phyloP scores from a whole-genome alignment of 2,329 filamentous ascomycete species.

The Microsporum canis region DNA sequence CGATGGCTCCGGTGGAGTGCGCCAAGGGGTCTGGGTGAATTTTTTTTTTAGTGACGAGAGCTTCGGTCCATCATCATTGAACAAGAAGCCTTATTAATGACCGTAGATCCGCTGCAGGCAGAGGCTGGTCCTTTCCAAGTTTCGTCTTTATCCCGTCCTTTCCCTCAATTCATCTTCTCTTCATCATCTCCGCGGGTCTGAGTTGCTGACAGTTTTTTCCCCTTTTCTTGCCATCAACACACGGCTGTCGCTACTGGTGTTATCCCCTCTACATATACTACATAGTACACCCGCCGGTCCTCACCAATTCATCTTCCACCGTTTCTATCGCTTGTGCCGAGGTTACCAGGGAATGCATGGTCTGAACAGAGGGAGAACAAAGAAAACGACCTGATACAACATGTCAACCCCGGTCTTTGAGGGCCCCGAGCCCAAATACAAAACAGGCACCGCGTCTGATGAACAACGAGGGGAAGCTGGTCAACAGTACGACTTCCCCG shows the following conservation, averaged over 20 bases:
- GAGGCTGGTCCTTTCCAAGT: background rate
- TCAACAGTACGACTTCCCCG: background rate
- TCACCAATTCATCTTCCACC: background rate
- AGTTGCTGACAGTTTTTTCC: background rate
- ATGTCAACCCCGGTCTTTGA: constrained; percentile 20
- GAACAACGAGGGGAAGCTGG: background rate
- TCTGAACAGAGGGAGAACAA: constrained; percentile 17
- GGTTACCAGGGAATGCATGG: constrained; percentile 22
- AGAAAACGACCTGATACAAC: constrained; percentile 10
- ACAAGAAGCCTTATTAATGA: background rate
- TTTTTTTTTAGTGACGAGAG: background rate
- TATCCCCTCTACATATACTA: background rate
- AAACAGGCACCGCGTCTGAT: background rate
- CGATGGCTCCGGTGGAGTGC: background rate
- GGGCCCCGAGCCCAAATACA: constrained; percentile 7
- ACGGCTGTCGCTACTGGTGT: background rate
- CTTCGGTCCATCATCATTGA: background rate
- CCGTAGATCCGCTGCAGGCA: background rate
- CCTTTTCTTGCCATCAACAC: background rate
- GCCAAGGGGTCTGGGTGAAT: background rate
- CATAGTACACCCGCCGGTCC: background rate
- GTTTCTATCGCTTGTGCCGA: background rate
- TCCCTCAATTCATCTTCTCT: background rate
- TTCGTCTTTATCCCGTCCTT: background rate
- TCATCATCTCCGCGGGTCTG: background rate